Evolutionary conservation across 441 rosid species (phyloP).

Genomic region (Jatropha podagrica): DNA sequence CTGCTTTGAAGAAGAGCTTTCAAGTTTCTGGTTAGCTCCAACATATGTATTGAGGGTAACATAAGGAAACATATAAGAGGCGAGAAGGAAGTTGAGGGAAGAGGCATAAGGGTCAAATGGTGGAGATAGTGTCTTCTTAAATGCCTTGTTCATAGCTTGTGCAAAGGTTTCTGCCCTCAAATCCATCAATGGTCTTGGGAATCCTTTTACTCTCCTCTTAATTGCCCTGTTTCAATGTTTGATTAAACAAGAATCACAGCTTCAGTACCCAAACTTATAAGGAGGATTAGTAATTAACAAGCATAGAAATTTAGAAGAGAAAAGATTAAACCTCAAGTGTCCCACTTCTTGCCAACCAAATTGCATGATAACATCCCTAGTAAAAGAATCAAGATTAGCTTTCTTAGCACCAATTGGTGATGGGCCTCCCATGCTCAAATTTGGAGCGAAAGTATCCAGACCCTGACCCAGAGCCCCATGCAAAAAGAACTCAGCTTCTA

Average conservation of each 20-base stretch:
- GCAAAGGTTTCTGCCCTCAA: slow-evolving; percentile 62
- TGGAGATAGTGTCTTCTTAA: slow-evolving; percentile 49
- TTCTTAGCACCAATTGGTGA: slow-evolving; percentile 57
- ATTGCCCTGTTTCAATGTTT: slow-evolving; percentile 49
- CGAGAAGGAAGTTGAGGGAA: slow-evolving; percentile 63
- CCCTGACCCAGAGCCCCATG: slow-evolving; percentile 71
- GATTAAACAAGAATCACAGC: neutral
- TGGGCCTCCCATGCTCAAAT: slow-evolving; percentile 68
- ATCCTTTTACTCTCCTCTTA: slow-evolving; percentile 60
- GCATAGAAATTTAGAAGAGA: neutral
- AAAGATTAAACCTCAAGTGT: slow-evolving; percentile 54
- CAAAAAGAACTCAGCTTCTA: slow-evolving; percentile 89
- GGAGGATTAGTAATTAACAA: neutral
- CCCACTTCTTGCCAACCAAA: slow-evolving; percentile 95
- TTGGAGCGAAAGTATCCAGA: slow-evolving; percentile 67
- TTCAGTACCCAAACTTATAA: neutral
- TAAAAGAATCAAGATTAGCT: slow-evolving; percentile 62
- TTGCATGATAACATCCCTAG: slow-evolving; percentile 67
- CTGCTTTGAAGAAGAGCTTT: slow-evolving; percentile 44
- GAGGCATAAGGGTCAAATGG: slow-evolving; percentile 79
- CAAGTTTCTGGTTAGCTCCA: slow-evolving; percentile 70
- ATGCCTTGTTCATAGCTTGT: slow-evolving; percentile 52
- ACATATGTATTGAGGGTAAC: slow-evolving; percentile 86
- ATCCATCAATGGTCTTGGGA: slow-evolving; percentile 80
- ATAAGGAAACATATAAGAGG: slow-evolving; percentile 73